Evolutionary conservation across 371 early-diverging fungal genomes (phyloP), one percentile per base, ranked within the genome.

Genomic region (Synchytrium microbalum): DNA sequence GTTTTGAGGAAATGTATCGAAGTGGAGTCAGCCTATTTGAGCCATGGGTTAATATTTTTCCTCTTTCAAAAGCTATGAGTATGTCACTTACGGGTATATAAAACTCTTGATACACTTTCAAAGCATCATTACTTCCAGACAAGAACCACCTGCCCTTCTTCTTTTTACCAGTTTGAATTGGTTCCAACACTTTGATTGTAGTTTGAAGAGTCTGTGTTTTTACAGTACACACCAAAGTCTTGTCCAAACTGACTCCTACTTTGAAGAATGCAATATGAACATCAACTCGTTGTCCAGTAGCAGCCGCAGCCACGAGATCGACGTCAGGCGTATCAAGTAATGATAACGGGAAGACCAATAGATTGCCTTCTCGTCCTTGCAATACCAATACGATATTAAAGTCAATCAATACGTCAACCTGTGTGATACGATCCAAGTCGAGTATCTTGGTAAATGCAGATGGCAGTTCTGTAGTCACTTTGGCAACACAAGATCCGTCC

Each of bases 191-290:
- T 67, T 88, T 89, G 69, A 91, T 85, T 2, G 84, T 88, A 0
- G 89, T 85, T 25, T 77, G 79, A 26, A 87, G 81, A 38, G 81
- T 77, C 10, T 81, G 81, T 19, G 82, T 79, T 63, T 84, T 82
- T 3, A 91, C 91, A 57, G 84, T 83, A 59, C 88, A 87, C 26
- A 96, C 86, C 19, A 93, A 70, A 0, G 88, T 84, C 58, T 79
- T 69, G 52, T 84, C 84, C 62, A 80, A 77, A 66, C 84, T 90
- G 23, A 84, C 74, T 0, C 96, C 96, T 19, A 82, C 81, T 66
- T 88, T 87, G 80, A 94, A 91, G 69, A 90, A 94, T 58, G 83
- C 80, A 29, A 92, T 88, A 64, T 88, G 86, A 14, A 85, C 81
- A 32, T 83, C 84, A 30, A 96, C 80, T 62, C 88, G 90, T 58